Base-by-base conservation (phyloP, 495 filamentous ascomycete genomes). In the Aspergillus saccharolyticus region DNA sequence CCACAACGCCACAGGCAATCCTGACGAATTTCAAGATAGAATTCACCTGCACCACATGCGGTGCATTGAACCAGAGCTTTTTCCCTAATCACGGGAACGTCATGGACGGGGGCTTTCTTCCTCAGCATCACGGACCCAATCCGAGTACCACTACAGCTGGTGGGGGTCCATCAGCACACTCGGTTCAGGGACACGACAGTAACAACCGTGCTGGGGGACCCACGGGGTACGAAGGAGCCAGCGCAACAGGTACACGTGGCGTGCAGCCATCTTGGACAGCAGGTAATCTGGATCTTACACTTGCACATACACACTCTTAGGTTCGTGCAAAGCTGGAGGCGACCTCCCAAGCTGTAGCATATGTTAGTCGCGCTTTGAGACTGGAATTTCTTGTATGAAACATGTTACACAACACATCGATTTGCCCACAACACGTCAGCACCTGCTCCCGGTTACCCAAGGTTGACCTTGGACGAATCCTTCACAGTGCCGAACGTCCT, bases 11-110 rank as follows among this genome's bases (percentile, higher is more conserved):
- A 12, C 71, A 75, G 42, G 60, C 73, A 51, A 63, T 71, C 42
- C 62, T 75, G 1, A 71, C 72, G 18, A 72, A 75, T 45, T 78
- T 78, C 58, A 78, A 78, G 55, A 76, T 78, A 42, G 74, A 76
- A 21, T 78, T 78, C 21, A 74, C 74, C 7, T 78, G 74, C 44
- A 75, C 72, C 0, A 72, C 68, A 0, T 78, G 75, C 33, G 75
- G 75, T n/a, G 60, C 71, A 25, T 52, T 76, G 19, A 78, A 78
- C 50, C 74, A 78, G 49, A 74, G 75, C 56, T 78, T 76, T 53
- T 73, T 76, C 30, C 74, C 74, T 9, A 75, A 75, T 20, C 72
- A 76, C 42, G 74, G 75, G 8, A 72, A 76, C 51, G 68, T 75
- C 33, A 70, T 72, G 1, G 66, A 70, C 18, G 61, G 57, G 21